Base-by-base conservation (phyloP, 495 filamentous ascomycete species). In the Hypomontagnella submonticulosa region DNA sequence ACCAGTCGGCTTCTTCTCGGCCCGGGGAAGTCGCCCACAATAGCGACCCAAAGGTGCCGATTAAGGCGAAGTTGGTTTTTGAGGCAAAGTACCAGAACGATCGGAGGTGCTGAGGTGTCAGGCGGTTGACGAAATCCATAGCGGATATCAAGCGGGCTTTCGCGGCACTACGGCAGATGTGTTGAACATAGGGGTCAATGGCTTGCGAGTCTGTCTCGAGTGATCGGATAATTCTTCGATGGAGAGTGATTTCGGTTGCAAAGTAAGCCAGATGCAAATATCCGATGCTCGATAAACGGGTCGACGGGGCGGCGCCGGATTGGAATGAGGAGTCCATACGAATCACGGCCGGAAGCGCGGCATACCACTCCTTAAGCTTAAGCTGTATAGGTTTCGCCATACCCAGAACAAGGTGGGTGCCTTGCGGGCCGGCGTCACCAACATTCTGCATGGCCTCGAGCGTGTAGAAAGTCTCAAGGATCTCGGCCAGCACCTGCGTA, bases 1-100 rank as follows among this genome's bases (percentile, higher is more conserved):
- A 99, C 83, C 97, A 99, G n/a, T 96, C 92, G 3, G 91, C 92
- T 76, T 99, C 95, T 75, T 98, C 94, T 15, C 85, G 82, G 9
- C 89, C 90, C 0, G 93, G 93, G 0, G 89, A 88, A 0, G 92
- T 95, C 20, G 93, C 91, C 83, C 91, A 93, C 0, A 99, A 85
- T 5, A 98, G 84, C 1, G 81, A 85, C 20, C 90, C 90, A 67
- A 93, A 93, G 1, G 89, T 92, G 50, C 90, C 90, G 62, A 93
- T 91, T 33, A 93, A 82, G 0, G 90, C 89, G 74, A 92, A 92
- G 73, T 92, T 92, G 44, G 88, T 88, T 67, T 91, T 89, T 54
- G 89, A 91, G 5, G 91, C 84, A 71, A 92, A 93, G 70, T 90
- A 92, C 91, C 90, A 93, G 75, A 92, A 93, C 0, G 88, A 81